Base-by-base conservation (phyloP, 768 basidiomycete species). In the Psilocybe cubensis region DNA sequence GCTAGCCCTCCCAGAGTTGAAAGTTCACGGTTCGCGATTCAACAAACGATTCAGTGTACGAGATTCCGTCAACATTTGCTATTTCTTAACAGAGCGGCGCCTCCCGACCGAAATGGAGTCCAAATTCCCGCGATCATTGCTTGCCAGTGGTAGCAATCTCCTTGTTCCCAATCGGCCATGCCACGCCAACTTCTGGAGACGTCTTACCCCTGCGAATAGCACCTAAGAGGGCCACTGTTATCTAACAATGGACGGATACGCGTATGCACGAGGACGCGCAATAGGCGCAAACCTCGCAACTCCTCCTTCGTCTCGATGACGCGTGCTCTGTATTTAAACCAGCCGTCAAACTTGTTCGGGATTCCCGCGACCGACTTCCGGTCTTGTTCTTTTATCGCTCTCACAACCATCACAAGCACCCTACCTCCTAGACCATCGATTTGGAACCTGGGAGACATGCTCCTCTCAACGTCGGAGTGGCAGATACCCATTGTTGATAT, bases 371-470 rank as follows among this genome's bases (percentile, higher is more conserved):
- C 35, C 35, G 35, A 38, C 35, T 9, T 17, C 35, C 35, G 35
- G n/a, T 38, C 12, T 11, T n/a, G 5, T 11, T 38, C 14, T 38
- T n/a, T 38, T 38, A 8, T 10, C 14, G n/a, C 35, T 38, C 35
- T 38, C 35, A 38, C 35, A 38, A 38, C 10, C 35, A 38, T 33
- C 21, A 9, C 10, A 27, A 63, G 59, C 42, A 42, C 10, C 82
- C 82, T 60, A 66, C 72, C 1, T 17, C 69, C 76, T 12, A 43
- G n/a, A n/a, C n/a, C 7, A 1, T 38, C 35, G 35, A 14, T 38
- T 17, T n/a, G 8, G 12, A 18, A 5, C n/a, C 14, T 38, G 7
- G 35, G 2, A 38, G 14, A 11, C 12, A 38, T 38, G 35, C 8
- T 38, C 12, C 14, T 38, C 7, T 38, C 14, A 5, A 38, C 11